Evolutionary conservation across 2,329 filamentous ascomycete species (phyloP).

Genomic region (Talaromyces amestolkiae): DNA sequence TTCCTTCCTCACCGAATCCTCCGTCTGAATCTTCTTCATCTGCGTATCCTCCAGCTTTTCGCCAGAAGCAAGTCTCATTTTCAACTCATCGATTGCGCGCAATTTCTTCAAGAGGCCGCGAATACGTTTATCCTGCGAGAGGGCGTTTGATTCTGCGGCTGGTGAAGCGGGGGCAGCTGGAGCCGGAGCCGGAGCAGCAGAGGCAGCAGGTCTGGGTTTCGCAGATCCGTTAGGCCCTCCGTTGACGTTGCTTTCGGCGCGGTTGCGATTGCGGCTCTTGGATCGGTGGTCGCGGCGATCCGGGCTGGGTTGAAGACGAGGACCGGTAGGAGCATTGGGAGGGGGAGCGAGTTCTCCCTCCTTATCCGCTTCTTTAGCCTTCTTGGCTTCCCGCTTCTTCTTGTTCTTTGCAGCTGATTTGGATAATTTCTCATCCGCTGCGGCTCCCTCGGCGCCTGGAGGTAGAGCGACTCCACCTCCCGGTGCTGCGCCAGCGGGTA

Average conservation of each 20-base stretch:
- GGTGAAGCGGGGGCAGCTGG: slow-evolving; percentile 29
- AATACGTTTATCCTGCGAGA: slow-evolving; percentile 81
- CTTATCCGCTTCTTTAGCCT: slow-evolving; percentile 73
- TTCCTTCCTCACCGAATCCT: slow-evolving; percentile 79
- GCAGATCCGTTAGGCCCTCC: not conserved
- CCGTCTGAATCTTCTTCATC: slow-evolving; percentile 95
- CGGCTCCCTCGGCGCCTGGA: slow-evolving; percentile 55
- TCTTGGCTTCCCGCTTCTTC: slow-evolving; percentile 95
- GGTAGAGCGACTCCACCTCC: slow-evolving; percentile 65
- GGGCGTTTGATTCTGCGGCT: slow-evolving; percentile 28
- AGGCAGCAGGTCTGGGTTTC: slow-evolving; percentile 27
- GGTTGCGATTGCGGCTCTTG: slow-evolving; percentile 20
- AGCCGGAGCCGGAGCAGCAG: slow-evolving; percentile 25
- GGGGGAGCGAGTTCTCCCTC: slow-evolving; percentile 57
- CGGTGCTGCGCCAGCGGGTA: slow-evolving; percentile 67
- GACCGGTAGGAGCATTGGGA: slow-evolving; percentile 59
- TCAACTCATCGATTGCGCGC: slow-evolving; percentile 92
- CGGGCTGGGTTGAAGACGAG: slow-evolving; percentile 26
- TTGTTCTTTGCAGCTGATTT: slow-evolving; percentile 93
- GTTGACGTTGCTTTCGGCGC: slow-evolving; percentile 22
- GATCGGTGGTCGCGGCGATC: slow-evolving; percentile 30
- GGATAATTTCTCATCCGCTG: slow-evolving; percentile 66
- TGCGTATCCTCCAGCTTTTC: slow-evolving; percentile 99
- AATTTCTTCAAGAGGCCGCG: slow-evolving; percentile 95
- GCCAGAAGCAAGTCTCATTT: slow-evolving; percentile 90